Base-by-base conservation (phyloP, 352 stramenopile species). In the Globisporangium paddicum region DNA sequence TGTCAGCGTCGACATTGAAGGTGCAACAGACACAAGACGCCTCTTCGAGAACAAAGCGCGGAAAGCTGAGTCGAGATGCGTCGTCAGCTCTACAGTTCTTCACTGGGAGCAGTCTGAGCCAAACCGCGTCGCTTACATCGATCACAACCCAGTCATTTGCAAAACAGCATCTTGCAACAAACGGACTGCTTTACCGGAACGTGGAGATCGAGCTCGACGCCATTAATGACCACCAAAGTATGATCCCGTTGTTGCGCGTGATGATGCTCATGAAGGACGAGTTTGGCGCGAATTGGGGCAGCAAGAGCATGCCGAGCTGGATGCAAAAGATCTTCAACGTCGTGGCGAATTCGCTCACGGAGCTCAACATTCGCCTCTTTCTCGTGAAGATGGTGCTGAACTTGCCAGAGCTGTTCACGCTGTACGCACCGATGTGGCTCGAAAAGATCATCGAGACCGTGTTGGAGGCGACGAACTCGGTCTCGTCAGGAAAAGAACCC, bases 201-300 rank as follows among this genome's bases (percentile, higher is more conserved):
- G 52, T 84, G 50, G 67, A 77, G 30, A 81, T 95, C 50, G 83
- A 95, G 60, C 52, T 92, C n/a, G 86, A 95, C 58, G 54, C 62
- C 2, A 71, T 93, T 23, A 93, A 90, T 61, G 66, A 83, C 19
- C 81, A 93, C 54, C 71, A 76, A 18, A 91, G 82, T 55, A 93
- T 95, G 79, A 72, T 88, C 16, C 67, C 80, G 6, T 49, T 95
- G 14, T 21, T 93, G 37, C 72, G 82, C 9, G 77, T 88, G 11
- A 63, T 95, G n/a, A 62, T 90, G 30, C 68, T 89, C 57, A 92
- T 95, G 76, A 85, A 93, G 57, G 52, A 52, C 7, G 77, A 91
- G 37, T 95, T 92, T 61, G 68, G 75, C 13, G 63, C 58, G 13
- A 71, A 57, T 13, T 95, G 86, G 86, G 57, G 62, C 3, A 41